Conservation (phyloP, 2,329 filamentous ascomycete species). For the Lasiodiplodia sp. region DNA sequence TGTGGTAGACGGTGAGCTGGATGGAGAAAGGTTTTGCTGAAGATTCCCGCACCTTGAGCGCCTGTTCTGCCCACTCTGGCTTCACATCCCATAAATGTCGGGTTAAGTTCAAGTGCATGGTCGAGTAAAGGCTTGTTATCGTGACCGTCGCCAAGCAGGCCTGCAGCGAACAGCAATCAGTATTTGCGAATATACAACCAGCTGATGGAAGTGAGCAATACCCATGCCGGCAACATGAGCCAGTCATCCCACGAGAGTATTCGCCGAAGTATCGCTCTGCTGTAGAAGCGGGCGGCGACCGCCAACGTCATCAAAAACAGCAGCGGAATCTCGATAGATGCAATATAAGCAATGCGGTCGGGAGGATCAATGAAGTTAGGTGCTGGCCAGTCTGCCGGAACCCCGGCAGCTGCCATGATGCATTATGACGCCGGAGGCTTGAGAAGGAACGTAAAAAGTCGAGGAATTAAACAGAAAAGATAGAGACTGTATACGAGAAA, state of each 20-base stretch:
- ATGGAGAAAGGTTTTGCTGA: neutral
- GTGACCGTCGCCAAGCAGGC: constrained; percentile 14
- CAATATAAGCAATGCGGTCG: constrained; percentile 16
- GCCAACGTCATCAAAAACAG: constrained; percentile 27
- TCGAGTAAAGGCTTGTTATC: constrained; percentile 17
- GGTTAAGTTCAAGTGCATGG: constrained; percentile 1
- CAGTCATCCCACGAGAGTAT: constrained; percentile 38
- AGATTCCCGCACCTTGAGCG: constrained; percentile 36
- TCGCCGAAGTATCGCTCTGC: constrained; percentile 36
- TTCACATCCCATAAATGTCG: constrained; percentile 42
- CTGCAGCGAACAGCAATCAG: neutral
- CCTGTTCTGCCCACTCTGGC: constrained; percentile 35
- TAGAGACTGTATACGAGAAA: neutral
- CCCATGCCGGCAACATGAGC: constrained; percentile 39
- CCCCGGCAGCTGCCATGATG: constrained; percentile 20
- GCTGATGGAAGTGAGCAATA: constrained; percentile 26
- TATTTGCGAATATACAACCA: neutral
- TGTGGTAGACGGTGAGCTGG: neutral
- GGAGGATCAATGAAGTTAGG: constrained; percentile 30
- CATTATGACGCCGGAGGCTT: constrained; percentile 20
- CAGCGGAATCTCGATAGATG: constrained; percentile 28
- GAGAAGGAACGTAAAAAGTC: neutral
- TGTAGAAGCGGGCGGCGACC: constrained; percentile 35
- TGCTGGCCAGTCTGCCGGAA: constrained; percentile 26
- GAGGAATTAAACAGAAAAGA: neutral